These are phyloP conservation scores for Thymus quinquecostatus DNA, from an alignment of 257 asterid species.

Conservation along the genomic window DNA sequence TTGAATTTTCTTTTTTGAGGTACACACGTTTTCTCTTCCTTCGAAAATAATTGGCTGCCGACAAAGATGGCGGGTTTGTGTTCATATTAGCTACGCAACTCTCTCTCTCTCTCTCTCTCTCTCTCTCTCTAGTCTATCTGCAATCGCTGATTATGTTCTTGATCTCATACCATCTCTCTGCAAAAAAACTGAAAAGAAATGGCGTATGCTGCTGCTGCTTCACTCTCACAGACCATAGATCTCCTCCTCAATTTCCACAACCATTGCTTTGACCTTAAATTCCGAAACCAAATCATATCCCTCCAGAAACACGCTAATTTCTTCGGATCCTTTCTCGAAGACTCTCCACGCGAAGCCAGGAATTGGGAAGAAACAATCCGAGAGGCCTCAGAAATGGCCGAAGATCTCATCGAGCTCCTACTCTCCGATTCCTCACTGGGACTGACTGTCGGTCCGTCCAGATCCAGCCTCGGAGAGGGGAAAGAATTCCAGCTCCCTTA, in stretches of 20 bases:
- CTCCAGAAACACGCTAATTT: neutral
- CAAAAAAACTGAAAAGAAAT: neutral
- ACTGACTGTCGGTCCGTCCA: neutral
- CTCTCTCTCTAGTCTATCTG: neutral
- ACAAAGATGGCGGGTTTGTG: too few species aligned
- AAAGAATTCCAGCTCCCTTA: neutral
- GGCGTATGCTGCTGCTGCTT: slow-evolving; percentile 3
- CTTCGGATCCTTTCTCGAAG: neutral
- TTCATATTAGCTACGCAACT: too few species aligned
- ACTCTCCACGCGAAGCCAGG: neutral
- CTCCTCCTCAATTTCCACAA: neutral
- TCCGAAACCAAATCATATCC: neutral
- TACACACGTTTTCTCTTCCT: too few species aligned
- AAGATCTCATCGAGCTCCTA: neutral
- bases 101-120: too few species aligned
- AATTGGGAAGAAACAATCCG: neutral
- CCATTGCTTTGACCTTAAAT: too few species aligned
- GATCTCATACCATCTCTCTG: neutral
- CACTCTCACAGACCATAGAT: neutral
- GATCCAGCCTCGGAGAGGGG: too few species aligned
- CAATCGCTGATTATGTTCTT: neutral
- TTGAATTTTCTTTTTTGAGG: too few species aligned
- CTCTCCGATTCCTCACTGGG: neutral
- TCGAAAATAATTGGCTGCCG: too few species aligned
- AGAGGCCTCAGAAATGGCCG: neutral